Percentiles rank a stretch among this genome's conserved stretches.
phyloP scores from a whole-genome alignment of 2,329 filamentous ascomycete genomes.

The Scedosporium minutisporum region DNA sequence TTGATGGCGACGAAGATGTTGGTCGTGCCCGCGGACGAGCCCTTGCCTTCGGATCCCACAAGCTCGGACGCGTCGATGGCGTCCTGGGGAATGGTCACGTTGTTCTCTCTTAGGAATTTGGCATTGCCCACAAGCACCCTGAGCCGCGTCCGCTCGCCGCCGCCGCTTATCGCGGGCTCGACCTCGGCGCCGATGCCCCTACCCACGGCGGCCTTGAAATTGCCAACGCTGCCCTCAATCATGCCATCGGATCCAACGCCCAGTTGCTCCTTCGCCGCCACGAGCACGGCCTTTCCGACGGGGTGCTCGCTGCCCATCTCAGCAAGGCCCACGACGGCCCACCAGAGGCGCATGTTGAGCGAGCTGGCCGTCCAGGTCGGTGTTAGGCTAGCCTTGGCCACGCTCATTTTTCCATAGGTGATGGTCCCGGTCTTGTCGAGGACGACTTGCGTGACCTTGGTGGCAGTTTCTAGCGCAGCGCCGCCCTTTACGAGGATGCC shows the following conservation, averaged over 20 bases:
- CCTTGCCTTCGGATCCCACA: conserved; percentile 28
- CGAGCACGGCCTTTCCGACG: conserved; percentile 79
- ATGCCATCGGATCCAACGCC: conserved; percentile 61
- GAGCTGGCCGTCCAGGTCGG: conserved; percentile 60
- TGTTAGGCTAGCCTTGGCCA: conserved; percentile 61
- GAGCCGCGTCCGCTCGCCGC: conserved; percentile 57
- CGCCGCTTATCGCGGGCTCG: conserved; percentile 57
- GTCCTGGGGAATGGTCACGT: conserved; percentile 54
- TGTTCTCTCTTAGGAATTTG: conserved; percentile 61
- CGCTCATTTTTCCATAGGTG: conserved; percentile 91
- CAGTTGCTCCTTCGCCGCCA: conserved; percentile 65
- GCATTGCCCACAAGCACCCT: conserved; percentile 77
- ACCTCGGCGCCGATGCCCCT: conserved; percentile 76
- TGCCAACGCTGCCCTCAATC: conserved; percentile 73
- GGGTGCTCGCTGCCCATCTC: conserved; percentile 96
- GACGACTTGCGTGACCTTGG: conserved; percentile 80
- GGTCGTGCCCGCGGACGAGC: conserved; percentile 60
- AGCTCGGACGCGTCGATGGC: conserved; percentile 53
- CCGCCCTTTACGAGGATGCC: conserved; percentile 98
- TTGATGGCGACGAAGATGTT: conserved; percentile 89
- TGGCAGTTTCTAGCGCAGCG: conserved; percentile 80
- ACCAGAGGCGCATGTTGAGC: conserved; percentile 71
- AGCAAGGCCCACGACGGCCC: conserved; percentile 89
- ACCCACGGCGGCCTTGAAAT: conserved; percentile 76
- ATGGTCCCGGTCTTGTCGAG: conserved; percentile 95